Conservation (phyloP, 306 rosid genomes). For the Trifolium dubium region DNA sequence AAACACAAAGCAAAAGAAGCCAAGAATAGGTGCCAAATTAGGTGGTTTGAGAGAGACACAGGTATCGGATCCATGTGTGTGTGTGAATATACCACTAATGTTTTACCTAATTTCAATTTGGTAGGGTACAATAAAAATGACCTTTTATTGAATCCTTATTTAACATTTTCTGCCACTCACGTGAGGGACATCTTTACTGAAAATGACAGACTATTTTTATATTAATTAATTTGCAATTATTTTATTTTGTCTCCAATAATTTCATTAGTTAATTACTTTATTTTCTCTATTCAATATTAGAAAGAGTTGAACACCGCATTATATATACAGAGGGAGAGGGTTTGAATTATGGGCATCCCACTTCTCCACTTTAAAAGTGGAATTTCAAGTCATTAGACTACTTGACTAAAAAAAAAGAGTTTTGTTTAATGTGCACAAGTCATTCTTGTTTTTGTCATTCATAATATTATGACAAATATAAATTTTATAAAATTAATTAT, state of each 20-base stretch:
- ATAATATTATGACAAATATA: too few relatives aligned
- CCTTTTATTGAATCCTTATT: conserved; percentile 44
- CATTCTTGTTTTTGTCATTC: too few relatives aligned
- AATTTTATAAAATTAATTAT: too few relatives aligned
- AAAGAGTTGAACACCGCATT: too few relatives aligned
- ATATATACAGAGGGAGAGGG: too few relatives aligned
- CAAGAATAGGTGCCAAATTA: neutral
- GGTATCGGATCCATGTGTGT: conserved; percentile 11
- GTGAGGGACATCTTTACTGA: conserved; percentile 43
- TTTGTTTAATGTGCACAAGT: too few relatives aligned
- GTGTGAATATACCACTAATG: neutral
- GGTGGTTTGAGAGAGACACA: neutral
- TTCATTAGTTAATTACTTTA: neutral
- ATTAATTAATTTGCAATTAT: neutral
- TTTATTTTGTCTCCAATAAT: neutral
- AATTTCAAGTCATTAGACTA: too few relatives aligned
- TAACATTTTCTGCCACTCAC: conserved; percentile 42
- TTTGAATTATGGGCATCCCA: too few relatives aligned
- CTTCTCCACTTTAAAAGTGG: too few relatives aligned
- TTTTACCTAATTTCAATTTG: neutral
- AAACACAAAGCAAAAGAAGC: neutral
- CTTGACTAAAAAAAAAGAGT: too few relatives aligned
- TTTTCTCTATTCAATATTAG: neutral
- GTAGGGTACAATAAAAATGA: conserved; percentile 14
- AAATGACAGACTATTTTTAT: neutral